Evolutionary conservation across 345 rosid species (phyloP).

Genomic region (Gossypium stocksii): DNA sequence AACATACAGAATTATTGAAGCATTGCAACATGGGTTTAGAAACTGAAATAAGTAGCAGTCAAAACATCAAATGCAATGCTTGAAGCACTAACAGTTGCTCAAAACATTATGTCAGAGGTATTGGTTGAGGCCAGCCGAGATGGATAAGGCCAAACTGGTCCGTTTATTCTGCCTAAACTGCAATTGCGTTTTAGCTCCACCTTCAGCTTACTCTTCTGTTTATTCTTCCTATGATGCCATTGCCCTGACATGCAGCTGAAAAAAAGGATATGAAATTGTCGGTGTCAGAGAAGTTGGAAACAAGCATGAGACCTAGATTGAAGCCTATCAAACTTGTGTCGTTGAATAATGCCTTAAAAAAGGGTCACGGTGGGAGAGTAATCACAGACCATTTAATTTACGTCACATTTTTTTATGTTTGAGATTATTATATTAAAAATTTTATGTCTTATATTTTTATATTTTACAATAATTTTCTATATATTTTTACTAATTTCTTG

Average conservation of each 20-base stretch:
- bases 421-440: no score
- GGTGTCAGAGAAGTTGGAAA: constrained; percentile 65
- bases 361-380: constrained; percentile 52
- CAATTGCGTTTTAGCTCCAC: constrained; percentile 29
- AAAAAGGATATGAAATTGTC: constrained; percentile 68
- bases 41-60: no score
- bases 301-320: constrained; percentile 74
- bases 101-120: constrained; percentile 10
- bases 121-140: constrained; percentile 12
- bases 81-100: constrained; percentile 13
- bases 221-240: constrained; percentile 58
- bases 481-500: no score
- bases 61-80: not conserved
- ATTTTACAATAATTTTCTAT: no score
- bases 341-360: constrained; percentile 38
- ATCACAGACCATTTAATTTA: constrained; percentile 43
- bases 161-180: constrained; percentile 48
- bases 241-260: constrained; percentile 75
- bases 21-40: constrained; percentile 3
- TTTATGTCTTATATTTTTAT: no score
- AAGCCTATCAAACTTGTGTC: constrained; percentile 13
- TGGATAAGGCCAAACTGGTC: constrained; percentile 35
- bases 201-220: constrained; percentile 11
- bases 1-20: constrained; percentile 18
- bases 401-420: no score